Percentiles rank a stretch among this genome's conserved stretches.
phyloP scores from a whole-genome alignment of 1,139 yeast genomes.

The Candida sp. region DNA sequence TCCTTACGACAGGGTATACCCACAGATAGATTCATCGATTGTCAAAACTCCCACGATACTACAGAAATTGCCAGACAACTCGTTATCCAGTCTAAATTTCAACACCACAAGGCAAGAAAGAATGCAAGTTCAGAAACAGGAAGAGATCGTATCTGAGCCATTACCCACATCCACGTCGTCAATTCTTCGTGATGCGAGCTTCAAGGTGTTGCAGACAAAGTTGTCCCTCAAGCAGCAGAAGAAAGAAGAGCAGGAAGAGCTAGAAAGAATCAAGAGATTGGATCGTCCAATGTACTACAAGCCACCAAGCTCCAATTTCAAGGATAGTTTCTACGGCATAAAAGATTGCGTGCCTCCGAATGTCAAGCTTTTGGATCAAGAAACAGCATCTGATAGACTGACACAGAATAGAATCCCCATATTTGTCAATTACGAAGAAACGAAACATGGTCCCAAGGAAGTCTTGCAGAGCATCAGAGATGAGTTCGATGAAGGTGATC shows the following conservation, averaged over 20 bases:
- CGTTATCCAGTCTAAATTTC: slow-evolving; percentile 13
- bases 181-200: slow-evolving; percentile 13
- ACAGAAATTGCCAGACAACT: slow-evolving; percentile 13
- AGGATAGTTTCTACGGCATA: slow-evolving; percentile 33
- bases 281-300: slow-evolving; percentile 36
- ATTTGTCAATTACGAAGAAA: slow-evolving; percentile 9
- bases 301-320: slow-evolving; percentile 35
- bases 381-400: neutral
- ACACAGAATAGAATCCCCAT: slow-evolving; percentile 19
- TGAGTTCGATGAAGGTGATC: slow-evolving; percentile 16
- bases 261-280: slow-evolving; percentile 8
- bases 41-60: slow-evolving; percentile 3
- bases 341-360: slow-evolving; percentile 35
- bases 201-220: slow-evolving; percentile 15
- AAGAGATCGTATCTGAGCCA: neutral
- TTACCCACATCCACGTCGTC: slow-evolving; percentile 4
- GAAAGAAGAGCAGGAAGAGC: slow-evolving; percentile 4
- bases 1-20: slow-evolving; percentile 5
- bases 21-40: slow-evolving; percentile 7
- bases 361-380: slow-evolving; percentile 12
- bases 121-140: slow-evolving; percentile 1
- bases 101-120: slow-evolving; percentile 4
- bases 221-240: slow-evolving; percentile 11
- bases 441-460: slow-evolving; percentile 1
- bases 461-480: slow-evolving; percentile 10